phyloP scores from a whole-genome alignment of 2,329 filamentous ascomycete species.

The Trichoderma guizhouense region DNA sequence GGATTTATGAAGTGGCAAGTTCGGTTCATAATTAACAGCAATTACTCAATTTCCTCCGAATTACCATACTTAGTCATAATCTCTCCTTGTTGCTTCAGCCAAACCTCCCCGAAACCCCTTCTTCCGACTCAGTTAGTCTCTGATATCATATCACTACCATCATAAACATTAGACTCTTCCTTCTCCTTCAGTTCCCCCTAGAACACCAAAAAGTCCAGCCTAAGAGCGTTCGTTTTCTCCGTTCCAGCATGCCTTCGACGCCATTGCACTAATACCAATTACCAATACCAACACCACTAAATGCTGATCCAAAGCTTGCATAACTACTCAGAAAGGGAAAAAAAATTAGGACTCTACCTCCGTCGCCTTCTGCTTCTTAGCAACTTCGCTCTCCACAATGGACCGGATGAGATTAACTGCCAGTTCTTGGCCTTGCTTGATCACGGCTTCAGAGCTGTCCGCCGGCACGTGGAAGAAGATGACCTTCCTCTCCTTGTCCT shows the following conservation, averaged over 20 bases:
- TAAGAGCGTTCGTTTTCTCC: neutral
- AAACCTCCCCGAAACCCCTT: no score
- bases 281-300: neutral
- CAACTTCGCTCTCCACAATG: slow-evolving; percentile 51
- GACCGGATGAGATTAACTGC: slow-evolving; percentile 54
- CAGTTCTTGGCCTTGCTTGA: slow-evolving; percentile 50
- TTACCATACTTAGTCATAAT: neutral
- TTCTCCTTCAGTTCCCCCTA: neutral
- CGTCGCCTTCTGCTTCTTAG: slow-evolving; percentile 20
- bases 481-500: slow-evolving; percentile 47
- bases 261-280: neutral
- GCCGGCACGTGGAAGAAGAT: slow-evolving; percentile 72
- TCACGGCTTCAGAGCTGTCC: slow-evolving; percentile 46
- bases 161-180: neutral
- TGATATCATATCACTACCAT: neutral
- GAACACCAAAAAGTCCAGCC: neutral
- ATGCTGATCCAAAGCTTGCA: neutral
- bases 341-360: neutral
- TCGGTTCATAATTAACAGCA: neutral
- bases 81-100: no score
- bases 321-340: no score
- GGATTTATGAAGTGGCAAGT: neutral
- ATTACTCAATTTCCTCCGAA: neutral
- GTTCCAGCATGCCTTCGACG: neutral
- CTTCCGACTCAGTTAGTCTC: neutral